These are phyloP conservation scores for Dicorynia guianensis DNA, from an alignment of 306 rosid genomes.

Conservation along the genomic window DNA sequence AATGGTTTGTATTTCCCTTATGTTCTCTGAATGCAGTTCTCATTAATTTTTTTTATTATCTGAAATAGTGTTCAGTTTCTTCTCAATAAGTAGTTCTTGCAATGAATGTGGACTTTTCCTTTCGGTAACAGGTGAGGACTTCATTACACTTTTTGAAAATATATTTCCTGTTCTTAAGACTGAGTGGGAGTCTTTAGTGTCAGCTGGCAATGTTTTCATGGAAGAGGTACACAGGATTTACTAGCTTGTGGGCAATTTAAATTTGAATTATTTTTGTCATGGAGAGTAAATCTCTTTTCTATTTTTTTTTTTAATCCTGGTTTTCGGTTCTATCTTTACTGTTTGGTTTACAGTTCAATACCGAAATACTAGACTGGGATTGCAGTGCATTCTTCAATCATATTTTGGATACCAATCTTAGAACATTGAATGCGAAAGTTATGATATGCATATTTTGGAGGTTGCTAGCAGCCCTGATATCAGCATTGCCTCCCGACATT, in stretches of 20 bases:
- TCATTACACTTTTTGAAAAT: conserved; percentile 57
- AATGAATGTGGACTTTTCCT: conserved; percentile 30
- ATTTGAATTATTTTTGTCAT: conserved; percentile 9
- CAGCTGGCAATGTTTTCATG: conserved; percentile 48
- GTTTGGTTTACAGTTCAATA: conserved; percentile 63
- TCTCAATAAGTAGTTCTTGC: too few species aligned
- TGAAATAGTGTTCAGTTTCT: neutral
- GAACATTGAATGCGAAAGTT: conserved; percentile 58
- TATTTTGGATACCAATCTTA: conserved; percentile 52
- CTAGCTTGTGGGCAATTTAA: conserved; percentile 6
- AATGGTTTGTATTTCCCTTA: conserved; percentile 51
- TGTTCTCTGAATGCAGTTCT: conserved; percentile 25
- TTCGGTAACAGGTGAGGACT: conserved; percentile 50
- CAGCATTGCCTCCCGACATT: conserved; percentile 56
- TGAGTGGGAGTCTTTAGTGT: conserved; percentile 71
- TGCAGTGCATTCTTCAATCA: conserved; percentile 63
- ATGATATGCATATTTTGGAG: conserved; percentile 83
- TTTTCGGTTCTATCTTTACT: conserved; percentile 26
- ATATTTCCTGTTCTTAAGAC: conserved; percentile 66
- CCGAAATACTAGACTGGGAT: conserved; percentile 71
- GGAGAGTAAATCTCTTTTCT: conserved; percentile 12
- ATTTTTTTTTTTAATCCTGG: too few species aligned
- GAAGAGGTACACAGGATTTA: conserved; percentile 62
- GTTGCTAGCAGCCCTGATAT: conserved; percentile 56
- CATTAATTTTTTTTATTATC: neutral